phyloP scores from a whole-genome alignment of 1,284 basidiomycete species.

The Veloporphyrellus conicus region DNA sequence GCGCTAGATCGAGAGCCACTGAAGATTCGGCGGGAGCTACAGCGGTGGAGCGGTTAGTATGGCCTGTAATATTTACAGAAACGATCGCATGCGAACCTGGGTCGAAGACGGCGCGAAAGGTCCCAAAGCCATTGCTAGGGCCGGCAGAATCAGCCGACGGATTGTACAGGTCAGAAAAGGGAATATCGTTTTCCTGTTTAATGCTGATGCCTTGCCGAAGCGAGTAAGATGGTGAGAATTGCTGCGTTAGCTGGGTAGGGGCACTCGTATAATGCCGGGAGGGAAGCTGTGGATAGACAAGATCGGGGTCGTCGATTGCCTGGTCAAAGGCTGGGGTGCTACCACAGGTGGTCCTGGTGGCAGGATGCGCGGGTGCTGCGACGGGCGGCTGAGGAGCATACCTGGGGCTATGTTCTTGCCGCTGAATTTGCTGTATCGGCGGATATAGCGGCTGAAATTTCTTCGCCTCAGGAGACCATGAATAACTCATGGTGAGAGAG shows the following conservation, averaged over 20 bases:
- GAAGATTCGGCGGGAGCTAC: constrained; percentile 20
- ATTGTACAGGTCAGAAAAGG: constrained; percentile 26
- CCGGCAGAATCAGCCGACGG: constrained; percentile 25
- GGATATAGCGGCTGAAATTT: constrained; percentile 38
- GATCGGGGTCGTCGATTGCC: constrained; percentile 28
- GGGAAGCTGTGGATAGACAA: constrained; percentile 22
- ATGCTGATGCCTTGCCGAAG: constrained; percentile 23
- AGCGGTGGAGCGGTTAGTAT: constrained; percentile 3
- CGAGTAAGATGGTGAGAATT: constrained; percentile 26
- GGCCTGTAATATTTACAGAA: constrained; percentile 1
- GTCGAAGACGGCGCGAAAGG: constrained; percentile 24
- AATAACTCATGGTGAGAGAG: constrained; percentile 33
- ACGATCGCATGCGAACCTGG: constrained; percentile 27
- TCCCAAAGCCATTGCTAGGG: constrained; percentile 24
- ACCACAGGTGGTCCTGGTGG: constrained; percentile 16
- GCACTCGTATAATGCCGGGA: constrained; percentile 24
- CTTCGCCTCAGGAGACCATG: constrained; percentile 32
- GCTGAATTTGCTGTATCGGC: constrained; percentile 32
- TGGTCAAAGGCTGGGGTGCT: constrained; percentile 24
- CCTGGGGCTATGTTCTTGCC: constrained; percentile 20
- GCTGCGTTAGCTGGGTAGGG: constrained; percentile 22
- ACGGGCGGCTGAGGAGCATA: constrained; percentile 18
- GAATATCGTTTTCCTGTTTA: constrained; percentile 32
- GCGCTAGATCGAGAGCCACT: constrained; percentile 22
- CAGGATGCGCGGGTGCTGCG: constrained; percentile 7